Evolutionary conservation across 345 rosid species (phyloP).

Genomic region (Hevea brasiliensis): DNA sequence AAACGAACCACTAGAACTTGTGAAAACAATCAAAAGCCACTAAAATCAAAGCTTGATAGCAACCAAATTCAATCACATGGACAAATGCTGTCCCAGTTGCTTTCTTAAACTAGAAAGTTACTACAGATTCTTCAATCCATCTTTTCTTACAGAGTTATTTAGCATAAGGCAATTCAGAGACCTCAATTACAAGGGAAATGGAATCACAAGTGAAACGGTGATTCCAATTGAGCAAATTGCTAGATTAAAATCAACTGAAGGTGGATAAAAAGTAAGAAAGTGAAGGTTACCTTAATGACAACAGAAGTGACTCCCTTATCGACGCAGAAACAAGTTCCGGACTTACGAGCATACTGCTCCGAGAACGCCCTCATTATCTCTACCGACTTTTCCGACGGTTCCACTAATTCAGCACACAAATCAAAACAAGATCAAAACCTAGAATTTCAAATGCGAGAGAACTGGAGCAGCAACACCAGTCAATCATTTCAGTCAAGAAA

Average conservation of each 20-base stretch:
- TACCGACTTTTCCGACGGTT: conserved; percentile 82
- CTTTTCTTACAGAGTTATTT: not conserved
- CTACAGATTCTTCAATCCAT: not conserved
- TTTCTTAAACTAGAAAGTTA: not conserved
- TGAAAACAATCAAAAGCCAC: not conserved
- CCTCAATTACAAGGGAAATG: not conserved
- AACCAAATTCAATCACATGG: not conserved
- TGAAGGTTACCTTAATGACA: conserved; percentile 69
- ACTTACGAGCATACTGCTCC: conserved; percentile 90
- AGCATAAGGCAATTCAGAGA: not conserved
- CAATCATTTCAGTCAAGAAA: not conserved
- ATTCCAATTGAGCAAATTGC: not conserved
- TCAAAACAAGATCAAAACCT: not conserved
- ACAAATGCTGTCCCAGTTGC: not conserved
- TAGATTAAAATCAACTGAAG: not conserved
- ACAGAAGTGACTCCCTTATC: conserved; percentile 96
- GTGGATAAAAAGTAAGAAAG: not conserved
- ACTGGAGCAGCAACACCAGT: not conserved
- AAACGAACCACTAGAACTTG: no score
- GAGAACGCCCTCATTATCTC: conserved; percentile 98
- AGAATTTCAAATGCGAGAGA: not conserved
- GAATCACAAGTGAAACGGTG: not conserved
- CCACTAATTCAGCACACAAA: conserved; percentile 40
- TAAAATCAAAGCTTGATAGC: not conserved
- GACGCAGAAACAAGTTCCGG: conserved; percentile 88